phyloP scores from a whole-genome alignment of 2,329 filamentous ascomycete genomes.

The Phialophora tarda region DNA sequence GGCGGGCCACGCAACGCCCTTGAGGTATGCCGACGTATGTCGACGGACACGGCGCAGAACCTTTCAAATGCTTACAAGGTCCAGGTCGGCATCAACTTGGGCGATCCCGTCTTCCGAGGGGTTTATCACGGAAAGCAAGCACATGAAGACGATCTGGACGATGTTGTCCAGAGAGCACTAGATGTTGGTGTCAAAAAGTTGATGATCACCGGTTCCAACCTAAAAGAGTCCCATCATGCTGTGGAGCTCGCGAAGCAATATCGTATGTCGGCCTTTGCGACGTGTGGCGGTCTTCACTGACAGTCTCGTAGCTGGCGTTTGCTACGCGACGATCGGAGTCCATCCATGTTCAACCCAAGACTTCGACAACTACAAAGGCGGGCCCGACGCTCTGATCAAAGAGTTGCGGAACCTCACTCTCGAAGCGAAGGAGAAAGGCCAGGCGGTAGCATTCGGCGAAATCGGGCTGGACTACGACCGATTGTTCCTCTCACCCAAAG shows the following conservation, averaged over 20 bases:
- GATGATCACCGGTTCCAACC: slow-evolving; percentile 90
- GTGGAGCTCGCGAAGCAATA: slow-evolving; percentile 74
- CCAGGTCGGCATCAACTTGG: slow-evolving; percentile 90
- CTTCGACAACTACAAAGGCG: slow-evolving; percentile 67
- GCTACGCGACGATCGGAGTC: slow-evolving; percentile 90
- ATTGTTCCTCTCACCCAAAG: slow-evolving; percentile 77
- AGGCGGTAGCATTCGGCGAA: slow-evolving; percentile 85
- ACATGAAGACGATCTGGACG: slow-evolving; percentile 50
- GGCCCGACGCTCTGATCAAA: slow-evolving; percentile 54
- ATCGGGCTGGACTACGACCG: slow-evolving; percentile 97
- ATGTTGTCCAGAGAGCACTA: slow-evolving; percentile 77
- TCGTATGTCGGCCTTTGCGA: slow-evolving; percentile 57
- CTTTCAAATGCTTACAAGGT: slow-evolving; percentile 16
- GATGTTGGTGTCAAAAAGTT: slow-evolving; percentile 84
- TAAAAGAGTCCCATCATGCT: slow-evolving; percentile 76
- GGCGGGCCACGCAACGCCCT: slow-evolving; percentile 41
- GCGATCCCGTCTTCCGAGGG: slow-evolving; percentile 87
- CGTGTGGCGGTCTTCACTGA: slow-evolving; percentile 18
- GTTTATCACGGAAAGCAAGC: slow-evolving; percentile 78
- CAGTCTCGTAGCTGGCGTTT: slow-evolving; percentile 67
- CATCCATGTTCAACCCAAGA: slow-evolving; percentile 87
- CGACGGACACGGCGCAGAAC: slow-evolving; percentile 1
- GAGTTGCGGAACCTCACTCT: slow-evolving; percentile 70
- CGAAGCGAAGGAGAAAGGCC: slow-evolving; percentile 61
- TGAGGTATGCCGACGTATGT: slow-evolving; percentile 57